These are phyloP conservation scores for Linum trigynum DNA, from an alignment of 345 rosid genomes.

Conservation along the genomic window DNA sequence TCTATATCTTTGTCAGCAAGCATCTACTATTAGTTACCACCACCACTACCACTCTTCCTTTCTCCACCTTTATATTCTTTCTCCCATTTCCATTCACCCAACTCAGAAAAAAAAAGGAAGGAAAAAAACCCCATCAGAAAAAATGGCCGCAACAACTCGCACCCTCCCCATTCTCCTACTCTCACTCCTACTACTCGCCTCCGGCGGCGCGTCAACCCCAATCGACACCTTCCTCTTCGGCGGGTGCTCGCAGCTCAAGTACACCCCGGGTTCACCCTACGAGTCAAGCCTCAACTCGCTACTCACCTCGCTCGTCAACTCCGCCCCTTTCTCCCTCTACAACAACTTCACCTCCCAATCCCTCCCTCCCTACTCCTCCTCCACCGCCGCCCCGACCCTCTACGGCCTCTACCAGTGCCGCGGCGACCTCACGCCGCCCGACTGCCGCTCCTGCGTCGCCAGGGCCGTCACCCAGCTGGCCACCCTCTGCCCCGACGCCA, in stretches of 20 bases:
- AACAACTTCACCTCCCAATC: constrained; percentile 19
- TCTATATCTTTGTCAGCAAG: not conserved
- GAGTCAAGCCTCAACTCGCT: constrained; percentile 24
- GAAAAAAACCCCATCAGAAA: not conserved
- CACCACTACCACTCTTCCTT: not conserved
- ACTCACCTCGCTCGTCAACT: constrained; percentile 24
- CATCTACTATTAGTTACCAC: not conserved
- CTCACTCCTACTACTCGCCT: not conserved
- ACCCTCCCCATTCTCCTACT: not conserved
- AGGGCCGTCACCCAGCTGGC: constrained; percentile 19
- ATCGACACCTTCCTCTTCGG: constrained; percentile 19
- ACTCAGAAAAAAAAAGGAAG: not conserved
- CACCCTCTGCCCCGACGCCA: constrained; percentile 17
- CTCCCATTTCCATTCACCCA: no score
- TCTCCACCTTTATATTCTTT: not conserved
- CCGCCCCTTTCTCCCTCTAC: constrained; percentile 21
- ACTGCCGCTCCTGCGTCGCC: constrained; percentile 20
- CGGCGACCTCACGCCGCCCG: constrained; percentile 21
- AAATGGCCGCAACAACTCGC: not conserved
- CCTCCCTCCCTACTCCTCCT: not conserved
- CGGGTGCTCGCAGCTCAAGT: constrained; percentile 20
- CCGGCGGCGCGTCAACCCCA: not conserved
- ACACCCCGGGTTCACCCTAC: constrained; percentile 19
- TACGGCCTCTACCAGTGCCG: constrained; percentile 32
- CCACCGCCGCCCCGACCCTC: not conserved